phyloP scores from a whole-genome alignment of 2,329 filamentous ascomycete genomes.

The Aspergillus neotritici region DNA sequence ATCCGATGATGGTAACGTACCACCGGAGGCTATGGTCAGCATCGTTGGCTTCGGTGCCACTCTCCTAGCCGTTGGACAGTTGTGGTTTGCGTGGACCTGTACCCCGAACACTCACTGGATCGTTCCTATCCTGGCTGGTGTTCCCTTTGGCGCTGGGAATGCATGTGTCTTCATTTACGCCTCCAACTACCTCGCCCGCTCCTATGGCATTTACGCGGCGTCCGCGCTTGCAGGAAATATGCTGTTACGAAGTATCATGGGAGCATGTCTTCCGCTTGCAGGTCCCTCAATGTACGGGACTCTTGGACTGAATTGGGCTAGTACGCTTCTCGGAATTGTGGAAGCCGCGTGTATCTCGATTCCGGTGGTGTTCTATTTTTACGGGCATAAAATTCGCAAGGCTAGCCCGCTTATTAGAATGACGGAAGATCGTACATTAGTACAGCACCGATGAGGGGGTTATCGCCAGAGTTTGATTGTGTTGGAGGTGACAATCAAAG shows the following conservation, averaged over 20 bases:
- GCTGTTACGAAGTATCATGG: slow-evolving; percentile 62
- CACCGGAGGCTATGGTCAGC: slow-evolving; percentile 71
- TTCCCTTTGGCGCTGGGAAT: slow-evolving; percentile 74
- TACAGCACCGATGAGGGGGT: too few relatives aligned
- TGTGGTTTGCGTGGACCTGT: slow-evolving; percentile 81
- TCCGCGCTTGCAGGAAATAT: slow-evolving; percentile 72
- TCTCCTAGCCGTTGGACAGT: slow-evolving; percentile 65
- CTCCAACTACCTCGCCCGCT: slow-evolving; percentile 68
- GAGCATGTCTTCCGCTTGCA: slow-evolving; percentile 66
- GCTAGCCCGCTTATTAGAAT: slow-evolving; percentile 47
- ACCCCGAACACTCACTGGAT: slow-evolving; percentile 73
- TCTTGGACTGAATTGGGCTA: slow-evolving; percentile 69
- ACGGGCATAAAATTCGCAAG: slow-evolving; percentile 49
- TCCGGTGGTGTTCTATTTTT: slow-evolving; percentile 65
- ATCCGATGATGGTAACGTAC: slow-evolving; percentile 61
- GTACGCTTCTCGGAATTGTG: slow-evolving; percentile 64
- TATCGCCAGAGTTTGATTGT: too few relatives aligned
- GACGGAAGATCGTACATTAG: too few relatives aligned
- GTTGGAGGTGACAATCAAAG: too few relatives aligned
- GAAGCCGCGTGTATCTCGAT: slow-evolving; percentile 68
- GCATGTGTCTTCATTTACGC: slow-evolving; percentile 72
- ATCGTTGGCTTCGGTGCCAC: slow-evolving; percentile 72
- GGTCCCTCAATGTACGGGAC: slow-evolving; percentile 63
- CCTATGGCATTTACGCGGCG: slow-evolving; percentile 73
- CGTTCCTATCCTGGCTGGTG: slow-evolving; percentile 66